Percentiles rank a stretch among this genome's conserved stretches.
Conservation (phyloP, 2,329 filamentous ascomycete species). For the Coniochaeta sp. region DNA sequence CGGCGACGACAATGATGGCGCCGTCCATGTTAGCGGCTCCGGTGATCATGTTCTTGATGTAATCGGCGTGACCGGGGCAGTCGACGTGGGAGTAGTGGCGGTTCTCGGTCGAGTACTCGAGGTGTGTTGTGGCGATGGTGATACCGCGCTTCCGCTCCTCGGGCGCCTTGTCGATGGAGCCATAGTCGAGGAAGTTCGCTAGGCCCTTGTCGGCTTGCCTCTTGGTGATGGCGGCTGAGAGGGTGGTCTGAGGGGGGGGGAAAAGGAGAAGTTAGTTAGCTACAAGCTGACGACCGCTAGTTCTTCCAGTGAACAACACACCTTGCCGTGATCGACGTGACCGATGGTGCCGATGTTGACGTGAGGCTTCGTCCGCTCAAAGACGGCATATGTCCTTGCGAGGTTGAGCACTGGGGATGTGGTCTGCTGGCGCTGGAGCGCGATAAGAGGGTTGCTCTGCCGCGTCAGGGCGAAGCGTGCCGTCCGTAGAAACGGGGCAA, state of each 20-base stretch:
- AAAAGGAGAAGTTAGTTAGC: conserved; percentile 8
- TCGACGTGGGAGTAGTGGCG: conserved; percentile 99
- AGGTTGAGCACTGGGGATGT: conserved; percentile 58
- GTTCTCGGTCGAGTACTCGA: conserved; percentile 91
- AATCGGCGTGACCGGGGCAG: conserved; percentile 99
- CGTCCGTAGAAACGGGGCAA: conserved; percentile 75
- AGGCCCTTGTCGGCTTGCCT: conserved; percentile 90
- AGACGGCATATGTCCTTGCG: conserved; percentile 61
- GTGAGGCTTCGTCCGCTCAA: conserved; percentile 89
- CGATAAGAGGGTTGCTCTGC: conserved; percentile 62
- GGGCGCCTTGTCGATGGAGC: conserved; percentile 95
- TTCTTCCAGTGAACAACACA: conserved; percentile 29
- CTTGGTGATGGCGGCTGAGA: conserved; percentile 98
- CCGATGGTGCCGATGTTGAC: conserved; percentile 83
- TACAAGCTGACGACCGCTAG: neutral
- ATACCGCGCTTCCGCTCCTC: conserved; percentile 99
- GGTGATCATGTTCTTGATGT: conserved; percentile 99
- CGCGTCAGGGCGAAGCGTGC: conserved; percentile 64
- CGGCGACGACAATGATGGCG: conserved; percentile 96
- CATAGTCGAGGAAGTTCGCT: conserved; percentile 94
- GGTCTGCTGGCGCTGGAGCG: conserved; percentile 67
- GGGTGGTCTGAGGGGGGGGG: conserved; percentile 64
- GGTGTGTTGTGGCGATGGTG: conserved; percentile 96
- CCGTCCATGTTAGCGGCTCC: conserved; percentile 99
- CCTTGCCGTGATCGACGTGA: conserved; percentile 99